phyloP scores from a whole-genome alignment of 352 stramenopile species.

The Phytophthora pluvialis region DNA sequence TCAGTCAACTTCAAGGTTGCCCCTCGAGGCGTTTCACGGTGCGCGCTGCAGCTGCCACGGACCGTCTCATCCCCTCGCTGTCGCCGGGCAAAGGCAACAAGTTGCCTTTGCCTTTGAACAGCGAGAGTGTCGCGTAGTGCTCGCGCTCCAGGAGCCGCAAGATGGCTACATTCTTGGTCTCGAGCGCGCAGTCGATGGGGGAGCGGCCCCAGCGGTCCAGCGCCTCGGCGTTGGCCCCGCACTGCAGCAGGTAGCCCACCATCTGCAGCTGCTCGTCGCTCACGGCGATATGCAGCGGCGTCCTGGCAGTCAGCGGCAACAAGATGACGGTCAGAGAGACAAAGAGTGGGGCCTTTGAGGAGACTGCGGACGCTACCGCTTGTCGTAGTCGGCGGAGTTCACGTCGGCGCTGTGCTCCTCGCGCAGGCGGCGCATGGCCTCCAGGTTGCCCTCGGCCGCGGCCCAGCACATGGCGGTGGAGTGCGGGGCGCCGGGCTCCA shows the following conservation, averaged over 20 bases:
- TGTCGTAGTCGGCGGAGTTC: constrained; percentile 81
- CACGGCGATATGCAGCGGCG: constrained; percentile 77
- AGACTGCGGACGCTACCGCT: constrained; percentile 45
- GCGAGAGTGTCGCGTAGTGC: constrained; percentile 31
- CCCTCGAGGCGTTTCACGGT: constrained; percentile 1
- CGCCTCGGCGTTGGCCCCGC: constrained; percentile 54
- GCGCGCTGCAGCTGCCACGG: background rate
- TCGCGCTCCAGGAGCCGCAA: constrained; percentile 53
- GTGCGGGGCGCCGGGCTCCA: constrained; percentile 35
- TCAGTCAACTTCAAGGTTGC: constrained; percentile 19
- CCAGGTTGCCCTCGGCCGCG: constrained; percentile 63
- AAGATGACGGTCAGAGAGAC: background rate
- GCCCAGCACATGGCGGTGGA: constrained; percentile 85
- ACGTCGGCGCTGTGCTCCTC: constrained; percentile 73
- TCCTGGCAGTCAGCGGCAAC: constrained; percentile 39
- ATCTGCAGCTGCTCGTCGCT: constrained; percentile 66
- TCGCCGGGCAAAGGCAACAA: constrained; percentile 13
- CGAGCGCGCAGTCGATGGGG: constrained; percentile 70
- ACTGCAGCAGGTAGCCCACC: constrained; percentile 68
- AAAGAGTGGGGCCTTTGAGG: background rate
- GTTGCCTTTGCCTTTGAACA: constrained; percentile 17
- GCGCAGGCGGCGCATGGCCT: constrained; percentile 60
- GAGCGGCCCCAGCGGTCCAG: constrained; percentile 78
- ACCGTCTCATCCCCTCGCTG: constrained; percentile 26
- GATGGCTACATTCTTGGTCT: constrained; percentile 56